A percentile compares a stretch with the other conserved stretches of the same genome.
Conservation (phyloP, 2,329 filamentous ascomycete genomes). For the Penicillium thymicola region DNA sequence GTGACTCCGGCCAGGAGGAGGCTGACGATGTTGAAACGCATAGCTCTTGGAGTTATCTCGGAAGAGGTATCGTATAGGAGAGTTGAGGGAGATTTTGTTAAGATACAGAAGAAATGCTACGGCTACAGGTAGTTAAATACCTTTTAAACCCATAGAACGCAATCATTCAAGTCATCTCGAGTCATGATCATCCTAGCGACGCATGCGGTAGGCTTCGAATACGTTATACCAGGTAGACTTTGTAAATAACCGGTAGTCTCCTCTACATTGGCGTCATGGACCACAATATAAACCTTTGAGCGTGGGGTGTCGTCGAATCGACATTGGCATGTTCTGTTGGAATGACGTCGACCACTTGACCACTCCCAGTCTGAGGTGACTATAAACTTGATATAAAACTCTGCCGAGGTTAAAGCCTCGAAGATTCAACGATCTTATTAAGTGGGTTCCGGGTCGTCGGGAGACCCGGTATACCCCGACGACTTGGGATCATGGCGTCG, state of each 20-base stretch:
- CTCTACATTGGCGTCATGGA: slow-evolving; percentile 5
- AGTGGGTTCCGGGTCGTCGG: background rate
- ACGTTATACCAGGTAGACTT: background rate
- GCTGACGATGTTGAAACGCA: slow-evolving; percentile 19
- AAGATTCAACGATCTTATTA: background rate
- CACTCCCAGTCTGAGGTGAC: too few relatives aligned
- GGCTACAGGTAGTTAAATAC: background rate
- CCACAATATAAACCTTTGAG: background rate
- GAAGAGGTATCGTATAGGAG: background rate
- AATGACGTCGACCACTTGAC: slow-evolving; percentile 6
- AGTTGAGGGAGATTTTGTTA: background rate
- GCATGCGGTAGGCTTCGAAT: background rate
- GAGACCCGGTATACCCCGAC: background rate
- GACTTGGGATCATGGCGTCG: background rate
- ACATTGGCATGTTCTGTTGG: background rate
- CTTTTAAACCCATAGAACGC: background rate
- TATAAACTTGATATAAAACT: background rate
- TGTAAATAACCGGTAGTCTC: background rate
- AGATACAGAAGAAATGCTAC: background rate
- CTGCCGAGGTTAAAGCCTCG: background rate
- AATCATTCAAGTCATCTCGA: background rate
- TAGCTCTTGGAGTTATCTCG: background rate
- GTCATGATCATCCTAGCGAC: background rate
- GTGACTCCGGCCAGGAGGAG: slow-evolving; percentile 21
- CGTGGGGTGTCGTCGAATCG: background rate